Evolutionary conservation across 805 yeast genomes (phyloP).

Genomic region (Sugiyamaella boreocaroliniensis): DNA sequence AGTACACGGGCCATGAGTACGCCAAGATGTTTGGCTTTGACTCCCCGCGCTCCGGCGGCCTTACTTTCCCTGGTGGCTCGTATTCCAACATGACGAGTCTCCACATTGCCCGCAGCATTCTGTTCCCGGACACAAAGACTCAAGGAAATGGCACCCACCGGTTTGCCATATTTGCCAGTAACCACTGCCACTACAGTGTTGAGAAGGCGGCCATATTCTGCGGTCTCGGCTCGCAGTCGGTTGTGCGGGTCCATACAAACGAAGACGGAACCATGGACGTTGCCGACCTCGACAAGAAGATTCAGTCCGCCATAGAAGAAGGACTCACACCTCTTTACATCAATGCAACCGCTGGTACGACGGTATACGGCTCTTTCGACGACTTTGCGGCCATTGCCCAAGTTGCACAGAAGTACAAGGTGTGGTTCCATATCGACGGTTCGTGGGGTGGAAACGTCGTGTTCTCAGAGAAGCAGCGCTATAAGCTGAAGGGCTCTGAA

Average conservation of each 20-base stretch:
- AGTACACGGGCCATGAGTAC: conserved; percentile 57
- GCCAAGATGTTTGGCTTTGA: conserved; percentile 58
- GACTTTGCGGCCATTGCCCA: conserved; percentile 49
- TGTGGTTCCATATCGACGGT: conserved; percentile 83
- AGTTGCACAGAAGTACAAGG: conserved; percentile 46
- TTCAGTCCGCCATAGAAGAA: conserved; percentile 37
- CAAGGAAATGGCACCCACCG: conserved; percentile 39
- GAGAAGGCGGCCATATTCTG: conserved; percentile 72
- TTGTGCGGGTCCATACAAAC: conserved; percentile 57
- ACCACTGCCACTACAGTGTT: conserved; percentile 72
- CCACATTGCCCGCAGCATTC: conserved; percentile 64
- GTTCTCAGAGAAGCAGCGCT: conserved; percentile 46
- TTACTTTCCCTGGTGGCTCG: conserved; percentile 82
- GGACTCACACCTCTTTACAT: conserved; percentile 70
- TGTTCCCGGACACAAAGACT: conserved; percentile 62
- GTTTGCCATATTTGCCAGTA: conserved; percentile 65
- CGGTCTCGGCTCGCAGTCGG: conserved; percentile 60
- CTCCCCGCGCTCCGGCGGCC: conserved; percentile 58
- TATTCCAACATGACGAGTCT: conserved; percentile 77
- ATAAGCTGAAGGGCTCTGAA: conserved; percentile 51
- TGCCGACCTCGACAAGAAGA: conserved; percentile 40
- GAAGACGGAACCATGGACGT: conserved; percentile 51
- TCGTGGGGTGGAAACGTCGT: conserved; percentile 88
- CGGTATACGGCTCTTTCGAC: conserved; percentile 81
- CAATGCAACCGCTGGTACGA: conserved; percentile 83